Evolutionary conservation across 345 rosid genomes (phyloP).

Genomic region (Acer campestre): DNA sequence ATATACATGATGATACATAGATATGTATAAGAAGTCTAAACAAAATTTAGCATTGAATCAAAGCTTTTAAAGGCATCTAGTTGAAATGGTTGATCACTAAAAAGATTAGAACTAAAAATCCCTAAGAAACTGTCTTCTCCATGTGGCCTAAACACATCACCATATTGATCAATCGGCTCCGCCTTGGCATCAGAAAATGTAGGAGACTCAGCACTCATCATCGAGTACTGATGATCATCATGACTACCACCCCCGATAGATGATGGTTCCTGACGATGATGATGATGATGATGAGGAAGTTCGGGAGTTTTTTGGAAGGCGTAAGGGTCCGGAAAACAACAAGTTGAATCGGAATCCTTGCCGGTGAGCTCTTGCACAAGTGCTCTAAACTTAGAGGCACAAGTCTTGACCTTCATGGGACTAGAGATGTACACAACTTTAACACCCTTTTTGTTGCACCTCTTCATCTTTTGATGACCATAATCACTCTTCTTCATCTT

Average conservation of each 20-base stretch:
- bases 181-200: conserved; percentile 27
- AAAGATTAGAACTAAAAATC: conserved; percentile 31
- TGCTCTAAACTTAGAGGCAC: conserved; percentile 76
- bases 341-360: conserved; percentile 64
- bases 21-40: background rate
- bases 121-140: conserved; percentile 35
- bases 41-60: no score
- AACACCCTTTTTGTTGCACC: conserved; percentile 39
- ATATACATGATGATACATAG: background rate
- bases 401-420: conserved; percentile 74
- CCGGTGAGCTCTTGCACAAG: conserved; percentile 89
- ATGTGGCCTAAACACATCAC: conserved; percentile 14
- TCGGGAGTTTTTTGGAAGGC: background rate
- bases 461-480: conserved; percentile 4
- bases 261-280: background rate
- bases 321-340: conserved; percentile 24
- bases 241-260: background rate
- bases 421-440: conserved; percentile 83
- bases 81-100: conserved; percentile 28
- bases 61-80: conserved; percentile 27
- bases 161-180: conserved; percentile 19
- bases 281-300: conserved; percentile 13
- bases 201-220: background rate
- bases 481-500: conserved; percentile 10
- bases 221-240: background rate